phyloP scores from a whole-genome alignment of 805 yeast species.

The Metschnikowia koreensis region DNA sequence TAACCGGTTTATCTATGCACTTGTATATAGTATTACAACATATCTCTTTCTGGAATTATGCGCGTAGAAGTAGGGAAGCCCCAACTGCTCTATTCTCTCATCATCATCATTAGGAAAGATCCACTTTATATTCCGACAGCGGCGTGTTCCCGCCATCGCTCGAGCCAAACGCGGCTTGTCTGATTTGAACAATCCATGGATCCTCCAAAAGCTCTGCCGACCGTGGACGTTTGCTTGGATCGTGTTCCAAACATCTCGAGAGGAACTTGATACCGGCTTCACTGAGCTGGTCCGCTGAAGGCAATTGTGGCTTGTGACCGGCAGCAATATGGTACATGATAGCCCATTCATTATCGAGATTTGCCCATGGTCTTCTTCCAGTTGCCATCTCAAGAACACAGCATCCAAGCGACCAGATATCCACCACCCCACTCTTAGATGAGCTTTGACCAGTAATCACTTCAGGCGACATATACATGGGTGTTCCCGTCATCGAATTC shows the following conservation, averaged over 20 bases:
- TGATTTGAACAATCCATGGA: conserved; percentile 81
- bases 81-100: no score
- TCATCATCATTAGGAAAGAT: background rate
- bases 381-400: conserved; percentile 96
- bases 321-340: conserved; percentile 98
- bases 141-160: conserved; percentile 36
- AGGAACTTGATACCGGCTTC: conserved; percentile 70
- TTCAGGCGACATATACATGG: conserved; percentile 99
- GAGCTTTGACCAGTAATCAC: conserved; percentile 74
- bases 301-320: conserved; percentile 86
- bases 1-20: background rate
- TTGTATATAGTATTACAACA: conserved; percentile 4
- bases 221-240: conserved; percentile 74
- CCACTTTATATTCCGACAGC: conserved; percentile 26
- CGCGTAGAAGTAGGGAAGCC: background rate
- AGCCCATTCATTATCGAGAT: conserved; percentile 96
- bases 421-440: conserved; percentile 65
- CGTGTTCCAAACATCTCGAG: conserved; percentile 72
- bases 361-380: conserved; percentile 95
- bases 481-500: conserved; percentile 80
- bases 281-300: conserved; percentile 74
- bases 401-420: conserved; percentile 97
- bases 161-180: conserved; percentile 63
- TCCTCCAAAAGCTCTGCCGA: conserved; percentile 84
- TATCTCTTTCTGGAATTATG: background rate